Conservation (phyloP, 2,329 filamentous ascomycete species). For the Aspergillus ochraceus region DNA sequence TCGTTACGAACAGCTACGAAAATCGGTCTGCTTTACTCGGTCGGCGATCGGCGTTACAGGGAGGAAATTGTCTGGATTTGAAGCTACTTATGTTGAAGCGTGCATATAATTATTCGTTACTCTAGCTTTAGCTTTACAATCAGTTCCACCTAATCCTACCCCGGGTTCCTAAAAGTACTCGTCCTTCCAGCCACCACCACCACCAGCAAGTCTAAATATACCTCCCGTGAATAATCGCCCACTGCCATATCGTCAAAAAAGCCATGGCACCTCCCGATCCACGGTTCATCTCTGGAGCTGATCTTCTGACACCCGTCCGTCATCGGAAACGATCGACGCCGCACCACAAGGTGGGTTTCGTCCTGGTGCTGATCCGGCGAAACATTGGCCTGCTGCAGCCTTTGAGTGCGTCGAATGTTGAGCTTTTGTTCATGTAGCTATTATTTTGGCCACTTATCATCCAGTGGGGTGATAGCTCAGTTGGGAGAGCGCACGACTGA, state of each 20-base stretch:
- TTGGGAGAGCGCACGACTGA: too few species aligned
- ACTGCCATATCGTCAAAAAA: neutral
- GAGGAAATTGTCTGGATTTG: neutral
- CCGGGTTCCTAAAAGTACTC: too few species aligned
- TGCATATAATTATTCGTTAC: neutral
- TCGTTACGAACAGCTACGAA: neutral
- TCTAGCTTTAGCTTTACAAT: too few species aligned
- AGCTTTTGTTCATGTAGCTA: too few species aligned
- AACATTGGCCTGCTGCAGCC: neutral
- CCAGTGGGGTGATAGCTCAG: too few species aligned
- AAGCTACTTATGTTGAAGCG: neutral
- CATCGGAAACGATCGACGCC: neutral
- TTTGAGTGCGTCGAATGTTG: too few species aligned
- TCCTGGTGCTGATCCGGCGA: neutral
- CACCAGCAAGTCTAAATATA: neutral
- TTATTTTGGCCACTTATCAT: too few species aligned
- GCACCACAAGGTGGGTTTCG: neutral
- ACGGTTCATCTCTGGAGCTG: neutral
- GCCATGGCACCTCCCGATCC: neutral
- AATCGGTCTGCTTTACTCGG: neutral
- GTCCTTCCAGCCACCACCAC: too few species aligned
- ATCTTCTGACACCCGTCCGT: neutral
- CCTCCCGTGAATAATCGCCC: neutral
- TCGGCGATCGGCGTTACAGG: neutral
- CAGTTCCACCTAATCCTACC: too few species aligned